phyloP scores from a whole-genome alignment of 1,284 basidiomycete species.

The Acaromyces ingoldii region DNA sequence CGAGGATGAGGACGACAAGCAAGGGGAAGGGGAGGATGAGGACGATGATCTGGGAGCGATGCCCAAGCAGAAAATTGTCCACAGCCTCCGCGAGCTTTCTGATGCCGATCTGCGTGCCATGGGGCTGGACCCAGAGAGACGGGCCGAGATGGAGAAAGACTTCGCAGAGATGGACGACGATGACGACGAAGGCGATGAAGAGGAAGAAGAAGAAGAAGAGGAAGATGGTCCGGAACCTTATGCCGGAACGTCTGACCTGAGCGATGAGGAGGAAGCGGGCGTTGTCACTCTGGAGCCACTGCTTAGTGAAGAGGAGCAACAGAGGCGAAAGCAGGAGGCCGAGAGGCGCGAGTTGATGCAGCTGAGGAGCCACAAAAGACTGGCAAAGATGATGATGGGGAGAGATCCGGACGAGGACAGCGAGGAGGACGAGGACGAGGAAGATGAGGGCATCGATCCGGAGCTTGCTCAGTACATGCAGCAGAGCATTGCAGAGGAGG shows the following conservation, averaged over 20 bases:
- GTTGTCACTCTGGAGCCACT: constrained; percentile 40
- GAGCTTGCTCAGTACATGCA: neutral
- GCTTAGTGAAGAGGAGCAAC: constrained; percentile 42
- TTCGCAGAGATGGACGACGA: constrained; percentile 20
- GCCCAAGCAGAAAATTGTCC: constrained; percentile 15
- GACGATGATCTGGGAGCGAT: constrained; percentile 26
- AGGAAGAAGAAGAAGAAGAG: constrained; percentile 14
- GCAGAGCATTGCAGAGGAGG: constrained; percentile 15
- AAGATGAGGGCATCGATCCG: constrained; percentile 1
- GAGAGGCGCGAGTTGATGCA: constrained; percentile 23
- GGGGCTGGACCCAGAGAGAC: constrained; percentile 27
- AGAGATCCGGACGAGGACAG: constrained; percentile 9
- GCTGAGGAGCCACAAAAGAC: constrained; percentile 9
- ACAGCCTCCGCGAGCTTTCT: constrained; percentile 19
- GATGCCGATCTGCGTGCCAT: constrained; percentile 35
- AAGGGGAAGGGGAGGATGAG: constrained; percentile 57
- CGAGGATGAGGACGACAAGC: constrained; percentile 63
- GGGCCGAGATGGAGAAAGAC: constrained; percentile 29
- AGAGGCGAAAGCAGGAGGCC: constrained; percentile 31
- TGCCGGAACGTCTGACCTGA: constrained; percentile 45
- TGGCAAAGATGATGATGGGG: constrained; percentile 5
- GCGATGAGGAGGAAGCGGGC: constrained; percentile 22
- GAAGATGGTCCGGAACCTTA: constrained; percentile 19
- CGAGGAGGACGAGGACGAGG: constrained; percentile 15
- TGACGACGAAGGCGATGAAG: constrained; percentile 24